Percentiles rank a stretch among this genome's conserved stretches.
phyloP scores from a whole-genome alignment of 306 rosid genomes.

The Rosa multiflora region DNA sequence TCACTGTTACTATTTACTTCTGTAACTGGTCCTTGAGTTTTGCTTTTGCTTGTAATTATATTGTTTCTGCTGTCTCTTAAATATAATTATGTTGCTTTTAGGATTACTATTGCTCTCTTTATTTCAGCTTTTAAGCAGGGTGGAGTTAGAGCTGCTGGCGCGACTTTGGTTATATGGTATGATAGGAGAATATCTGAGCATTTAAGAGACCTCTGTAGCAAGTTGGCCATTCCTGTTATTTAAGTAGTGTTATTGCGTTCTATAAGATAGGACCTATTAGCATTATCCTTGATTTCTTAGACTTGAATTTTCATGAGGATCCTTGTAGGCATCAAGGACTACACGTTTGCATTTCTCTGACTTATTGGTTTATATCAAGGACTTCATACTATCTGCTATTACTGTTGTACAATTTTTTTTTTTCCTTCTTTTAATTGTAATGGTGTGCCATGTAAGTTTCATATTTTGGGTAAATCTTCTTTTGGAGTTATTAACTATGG shows the following conservation, averaged over 20 bases:
- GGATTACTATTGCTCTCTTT: conserved; percentile 75
- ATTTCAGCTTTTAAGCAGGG: conserved; percentile 87
- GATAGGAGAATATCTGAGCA: conserved; percentile 76
- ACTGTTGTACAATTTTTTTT: too few species aligned
- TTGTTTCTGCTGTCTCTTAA: conserved; percentile 35
- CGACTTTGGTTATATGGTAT: conserved; percentile 83
- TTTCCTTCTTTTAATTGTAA: not conserved
- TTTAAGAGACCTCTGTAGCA: conserved; percentile 65
- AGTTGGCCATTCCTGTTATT: conserved; percentile 44
- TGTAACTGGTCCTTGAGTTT: not conserved
- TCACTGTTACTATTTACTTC: not conserved
- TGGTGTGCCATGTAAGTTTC: not conserved
- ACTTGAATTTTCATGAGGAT: not conserved
- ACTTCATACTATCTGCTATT: not conserved
- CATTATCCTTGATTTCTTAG: conserved; percentile 7
- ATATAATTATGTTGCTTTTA: conserved; percentile 66
- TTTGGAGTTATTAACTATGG: not conserved
- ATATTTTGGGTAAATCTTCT: not conserved
- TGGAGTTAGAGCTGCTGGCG: conserved; percentile 93
- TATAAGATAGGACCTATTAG: conserved; percentile 27
- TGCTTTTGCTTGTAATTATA: conserved; percentile 20
- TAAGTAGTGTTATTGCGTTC: conserved; percentile 29
- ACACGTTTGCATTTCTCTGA: not conserved
- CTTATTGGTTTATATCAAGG: not conserved
- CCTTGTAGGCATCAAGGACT: conserved; percentile 8